Base-by-base conservation (phyloP, 139 green algal species). In the Chlorella vulgaris region DNA sequence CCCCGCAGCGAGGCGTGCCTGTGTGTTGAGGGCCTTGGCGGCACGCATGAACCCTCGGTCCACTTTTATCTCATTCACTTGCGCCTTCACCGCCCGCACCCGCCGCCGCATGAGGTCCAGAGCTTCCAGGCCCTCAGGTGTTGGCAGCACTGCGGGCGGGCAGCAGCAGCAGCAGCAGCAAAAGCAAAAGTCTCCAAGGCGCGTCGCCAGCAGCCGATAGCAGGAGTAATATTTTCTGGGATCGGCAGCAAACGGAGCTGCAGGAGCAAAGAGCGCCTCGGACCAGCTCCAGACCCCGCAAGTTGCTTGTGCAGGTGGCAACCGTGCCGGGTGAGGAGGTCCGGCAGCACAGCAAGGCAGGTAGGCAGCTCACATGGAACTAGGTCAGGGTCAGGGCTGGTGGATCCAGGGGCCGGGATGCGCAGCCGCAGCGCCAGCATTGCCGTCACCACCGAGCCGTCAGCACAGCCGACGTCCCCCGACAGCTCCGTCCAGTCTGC, bases 381-480 rank as follows among this genome's bases (percentile, higher is more conserved):
- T 31, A 81, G 68, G 3, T 68, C 69, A 13, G 65, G n/a, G n/a
- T n/a, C n/a, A n/a, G n/a, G n/a, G n/a, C n/a, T n/a, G n/a, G n/a
- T n/a, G n/a, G n/a, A n/a, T n/a, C n/a, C 53, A 2, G 73, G 73
- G 51, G 62, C 42, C 51, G 53, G n/a, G n/a, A n/a, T n/a, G n/a
- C n/a, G 53, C 73, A 79, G 73, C 73, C 68, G 67, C 51, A 24
- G 67, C 35, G 78, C 69, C 13, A 82, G n/a, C n/a, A 61, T 31
- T 4, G 83, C 79, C 22, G 83, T 87, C 13, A 76, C n/a, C 0
- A 75, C 69, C 0, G 78, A 85, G 43, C 83, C 83, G 2, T 80
- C 65, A 0, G 83, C 78, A 1, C 31, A 38, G 7, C 67, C 69
- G 50, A 87, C 77, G 7, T 74, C 60, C 7, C 40, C 39, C 19